phyloP scores from a whole-genome alignment of 805 yeast species.

The Suhomyces prunicola region DNA sequence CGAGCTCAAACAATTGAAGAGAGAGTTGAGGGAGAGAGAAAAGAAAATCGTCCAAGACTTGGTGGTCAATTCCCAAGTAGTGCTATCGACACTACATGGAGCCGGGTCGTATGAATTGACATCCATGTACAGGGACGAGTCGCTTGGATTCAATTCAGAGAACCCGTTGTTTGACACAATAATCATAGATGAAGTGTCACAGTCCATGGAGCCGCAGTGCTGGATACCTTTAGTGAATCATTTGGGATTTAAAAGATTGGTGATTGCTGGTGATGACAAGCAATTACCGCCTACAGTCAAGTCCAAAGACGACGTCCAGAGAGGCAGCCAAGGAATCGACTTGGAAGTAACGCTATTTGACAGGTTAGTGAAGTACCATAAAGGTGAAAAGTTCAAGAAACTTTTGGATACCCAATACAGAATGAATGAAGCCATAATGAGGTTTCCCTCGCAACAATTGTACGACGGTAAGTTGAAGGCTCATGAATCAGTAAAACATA shows the following conservation, averaged over 20 bases:
- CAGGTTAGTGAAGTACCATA: conserved; percentile 50
- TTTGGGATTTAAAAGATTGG: conserved; percentile 50
- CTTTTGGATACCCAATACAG: conserved; percentile 80
- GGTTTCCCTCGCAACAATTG: conserved; percentile 65
- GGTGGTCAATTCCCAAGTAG: conserved; percentile 59
- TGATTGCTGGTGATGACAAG: conserved; percentile 90
- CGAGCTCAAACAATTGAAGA: conserved; percentile 64
- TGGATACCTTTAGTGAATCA: conserved; percentile 88
- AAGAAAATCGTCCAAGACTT: conserved; percentile 57
- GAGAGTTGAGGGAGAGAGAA: conserved; percentile 69
- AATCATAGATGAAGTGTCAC: conserved; percentile 94
- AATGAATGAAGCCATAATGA: conserved; percentile 78
- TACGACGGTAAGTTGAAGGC: conserved; percentile 66
- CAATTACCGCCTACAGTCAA: conserved; percentile 92
- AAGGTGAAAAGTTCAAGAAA: conserved; percentile 46
- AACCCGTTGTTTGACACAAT: conserved; percentile 65
- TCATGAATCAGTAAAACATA: conserved; percentile 51
- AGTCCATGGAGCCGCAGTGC: conserved; percentile 90
- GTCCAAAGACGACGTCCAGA: conserved; percentile 30
- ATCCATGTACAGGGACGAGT: conserved; percentile 42
- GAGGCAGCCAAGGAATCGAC: conserved; percentile 28
- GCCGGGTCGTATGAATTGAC: conserved; percentile 70
- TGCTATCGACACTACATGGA: conserved; percentile 85
- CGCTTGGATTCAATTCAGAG: conserved; percentile 13
- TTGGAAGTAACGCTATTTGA: conserved; percentile 78